phyloP scores from a whole-genome alignment of 192 early-diverging fungal genomes.

The Physocladia obscura region DNA sequence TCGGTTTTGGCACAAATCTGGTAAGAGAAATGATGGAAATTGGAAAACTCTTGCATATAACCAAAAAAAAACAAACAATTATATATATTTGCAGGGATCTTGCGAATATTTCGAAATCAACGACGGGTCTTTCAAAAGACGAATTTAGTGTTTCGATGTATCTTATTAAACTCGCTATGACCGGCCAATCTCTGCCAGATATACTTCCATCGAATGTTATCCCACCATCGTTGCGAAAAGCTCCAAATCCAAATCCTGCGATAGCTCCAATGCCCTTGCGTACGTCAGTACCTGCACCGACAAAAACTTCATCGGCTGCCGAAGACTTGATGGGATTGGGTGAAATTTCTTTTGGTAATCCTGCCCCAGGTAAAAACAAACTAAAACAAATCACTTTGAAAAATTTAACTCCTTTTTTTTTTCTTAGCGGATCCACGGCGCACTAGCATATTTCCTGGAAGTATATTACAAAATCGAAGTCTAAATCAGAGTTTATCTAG shows the following conservation, averaged over 20 bases:
- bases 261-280: conserved; percentile 1
- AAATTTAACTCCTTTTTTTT: neutral
- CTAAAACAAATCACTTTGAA: no score
- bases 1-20: conserved; percentile 74
- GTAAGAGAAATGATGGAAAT: no score
- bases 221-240: conserved; percentile 52
- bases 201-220: conserved; percentile 56
- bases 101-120: conserved; percentile 37
- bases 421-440: conserved; percentile 18
- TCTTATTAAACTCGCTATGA: conserved; percentile 40
- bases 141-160: conserved; percentile 54
- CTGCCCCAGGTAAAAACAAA: no score
- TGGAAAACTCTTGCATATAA: no score
- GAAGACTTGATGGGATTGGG: conserved; percentile 44
- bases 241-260: neutral
- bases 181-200: conserved; percentile 35
- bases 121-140: conserved; percentile 38
- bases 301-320: neutral
- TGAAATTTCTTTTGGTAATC: neutral
- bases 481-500: neutral
- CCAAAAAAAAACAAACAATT: no score
- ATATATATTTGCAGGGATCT: no score
- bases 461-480: neutral
- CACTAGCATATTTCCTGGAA: neutral
- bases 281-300: neutral